phyloP scores from a whole-genome alignment of 371 early-diverging fungal genomes.

The Apophysomyces ossiformis region DNA sequence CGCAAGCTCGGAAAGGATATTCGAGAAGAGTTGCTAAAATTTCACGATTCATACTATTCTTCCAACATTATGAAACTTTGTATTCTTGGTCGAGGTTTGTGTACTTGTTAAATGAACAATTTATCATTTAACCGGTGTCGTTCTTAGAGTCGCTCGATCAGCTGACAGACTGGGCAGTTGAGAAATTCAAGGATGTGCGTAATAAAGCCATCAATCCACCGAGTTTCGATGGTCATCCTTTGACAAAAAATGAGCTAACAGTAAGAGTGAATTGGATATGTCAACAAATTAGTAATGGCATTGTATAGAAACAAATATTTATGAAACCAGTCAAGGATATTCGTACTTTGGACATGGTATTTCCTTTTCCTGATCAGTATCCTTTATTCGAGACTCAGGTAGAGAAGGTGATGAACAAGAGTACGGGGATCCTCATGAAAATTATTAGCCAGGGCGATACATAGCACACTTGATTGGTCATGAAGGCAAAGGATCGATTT shows the following conservation, averaged over 20 bases:
- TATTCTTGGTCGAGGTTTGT: constrained; percentile 79
- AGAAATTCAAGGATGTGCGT: constrained; percentile 72
- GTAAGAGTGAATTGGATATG: constrained; percentile 35
- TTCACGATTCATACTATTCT: constrained; percentile 89
- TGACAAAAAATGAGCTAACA: constrained; percentile 74
- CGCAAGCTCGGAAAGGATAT: constrained; percentile 75
- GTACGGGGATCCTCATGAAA: constrained; percentile 1
- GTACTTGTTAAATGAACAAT: not conserved
- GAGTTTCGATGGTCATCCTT: constrained; percentile 74
- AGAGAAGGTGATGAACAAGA: constrained; percentile 13
- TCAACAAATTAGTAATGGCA: constrained; percentile 1
- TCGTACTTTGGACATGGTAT: constrained; percentile 77
- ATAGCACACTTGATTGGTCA: constrained; percentile 84
- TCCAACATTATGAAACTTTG: constrained; percentile 96
- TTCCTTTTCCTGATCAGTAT: constrained; percentile 85
- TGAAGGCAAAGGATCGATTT: constrained; percentile 85
- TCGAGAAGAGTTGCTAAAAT: constrained; percentile 84
- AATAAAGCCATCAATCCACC: constrained; percentile 78
- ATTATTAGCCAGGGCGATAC: constrained; percentile 67
- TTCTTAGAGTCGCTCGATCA: constrained; percentile 79
- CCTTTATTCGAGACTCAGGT: constrained; percentile 61
- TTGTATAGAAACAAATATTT: constrained; percentile 65
- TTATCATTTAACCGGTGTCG: constrained; percentile 3
- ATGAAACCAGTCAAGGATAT: constrained; percentile 87
- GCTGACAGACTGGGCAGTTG: constrained; percentile 82